Percentiles rank a stretch among this genome's conserved stretches.
Conservation (phyloP, 306 rosid species). For the Potentilla sterilis region DNA sequence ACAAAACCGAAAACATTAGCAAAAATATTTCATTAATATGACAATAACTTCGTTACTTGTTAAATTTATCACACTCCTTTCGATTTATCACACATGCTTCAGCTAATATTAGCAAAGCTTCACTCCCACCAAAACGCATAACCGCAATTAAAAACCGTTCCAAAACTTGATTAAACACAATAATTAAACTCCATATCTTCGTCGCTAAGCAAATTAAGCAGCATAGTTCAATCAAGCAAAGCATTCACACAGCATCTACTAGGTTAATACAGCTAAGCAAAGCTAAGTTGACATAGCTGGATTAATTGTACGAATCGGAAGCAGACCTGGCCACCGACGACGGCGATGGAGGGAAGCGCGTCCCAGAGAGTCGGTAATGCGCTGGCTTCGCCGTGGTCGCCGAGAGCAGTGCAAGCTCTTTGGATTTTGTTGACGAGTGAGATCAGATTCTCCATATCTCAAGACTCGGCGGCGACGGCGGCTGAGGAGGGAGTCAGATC, state of each 20-base stretch:
- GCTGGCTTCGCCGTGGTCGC: conserved; percentile 86
- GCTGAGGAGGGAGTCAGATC: conserved; percentile 35
- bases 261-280: background rate
- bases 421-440: conserved; percentile 89
- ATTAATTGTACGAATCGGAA: conserved; percentile 25
- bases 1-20: conserved; percentile 21
- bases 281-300: background rate
- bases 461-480: conserved; percentile 10
- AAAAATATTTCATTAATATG: background rate
- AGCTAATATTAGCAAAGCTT: background rate
- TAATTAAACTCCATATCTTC: background rate
- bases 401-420: conserved; percentile 93
- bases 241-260: background rate
- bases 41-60: background rate
- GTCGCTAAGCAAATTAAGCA: background rate
- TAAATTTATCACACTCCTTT: background rate
- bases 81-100: background rate
- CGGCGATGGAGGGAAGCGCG: conserved; percentile 89
- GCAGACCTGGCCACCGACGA: conserved; percentile 95
- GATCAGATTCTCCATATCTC: conserved; percentile 74
- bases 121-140: background rate
- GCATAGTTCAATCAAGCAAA: background rate
- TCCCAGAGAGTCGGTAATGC: conserved; percentile 96
- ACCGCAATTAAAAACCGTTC: background rate
- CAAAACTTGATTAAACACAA: background rate